Evolutionary conservation across 306 rosid genomes (phyloP).

Genomic region (Trichosanthes truncata): DNA sequence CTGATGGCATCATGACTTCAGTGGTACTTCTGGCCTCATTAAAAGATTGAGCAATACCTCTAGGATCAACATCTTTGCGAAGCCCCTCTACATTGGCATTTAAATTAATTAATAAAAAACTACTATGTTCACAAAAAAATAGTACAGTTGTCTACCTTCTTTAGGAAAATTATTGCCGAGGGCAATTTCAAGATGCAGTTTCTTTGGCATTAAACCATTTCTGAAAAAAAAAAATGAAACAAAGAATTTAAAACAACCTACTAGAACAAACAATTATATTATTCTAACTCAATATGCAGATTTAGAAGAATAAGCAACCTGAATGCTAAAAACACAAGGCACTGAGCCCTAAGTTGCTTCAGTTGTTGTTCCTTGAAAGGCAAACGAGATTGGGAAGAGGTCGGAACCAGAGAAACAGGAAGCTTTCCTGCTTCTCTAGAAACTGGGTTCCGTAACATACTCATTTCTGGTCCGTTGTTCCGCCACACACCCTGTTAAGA

Average conservation of each 20-base stretch:
- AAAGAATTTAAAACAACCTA: conserved; percentile 9
- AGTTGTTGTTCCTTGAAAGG: conserved; percentile 93
- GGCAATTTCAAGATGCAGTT: conserved; percentile 96
- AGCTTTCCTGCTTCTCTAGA: conserved; percentile 83
- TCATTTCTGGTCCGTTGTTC: conserved; percentile 45
- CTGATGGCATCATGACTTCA: conserved; percentile 55
- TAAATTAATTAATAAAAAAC: conserved; percentile 13
- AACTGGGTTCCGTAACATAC: conserved; percentile 46
- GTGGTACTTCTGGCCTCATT: conserved; percentile 43
- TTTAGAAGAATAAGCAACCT: conserved; percentile 39
- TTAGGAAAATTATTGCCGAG: conserved; percentile 60
- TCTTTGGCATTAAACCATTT: conserved; percentile 88
- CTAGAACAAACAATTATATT: conserved; percentile 5
- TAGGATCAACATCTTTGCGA: conserved; percentile 61
- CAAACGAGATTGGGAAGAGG: conserved; percentile 29
- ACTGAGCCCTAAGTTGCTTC: conserved; percentile 98
- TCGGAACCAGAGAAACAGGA: conserved; percentile 30
- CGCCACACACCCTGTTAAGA: conserved; percentile 63
- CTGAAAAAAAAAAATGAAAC: conserved; percentile 30
- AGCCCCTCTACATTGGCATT: conserved; percentile 49
- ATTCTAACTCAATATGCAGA: background rate
- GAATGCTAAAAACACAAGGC: conserved; percentile 97
- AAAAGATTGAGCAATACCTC: conserved; percentile 58
- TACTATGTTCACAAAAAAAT: background rate
- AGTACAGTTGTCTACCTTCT: conserved; percentile 43